Conservation (phyloP, 2,329 filamentous ascomycete genomes). For the Nannizziopsis barbatae region DNA sequence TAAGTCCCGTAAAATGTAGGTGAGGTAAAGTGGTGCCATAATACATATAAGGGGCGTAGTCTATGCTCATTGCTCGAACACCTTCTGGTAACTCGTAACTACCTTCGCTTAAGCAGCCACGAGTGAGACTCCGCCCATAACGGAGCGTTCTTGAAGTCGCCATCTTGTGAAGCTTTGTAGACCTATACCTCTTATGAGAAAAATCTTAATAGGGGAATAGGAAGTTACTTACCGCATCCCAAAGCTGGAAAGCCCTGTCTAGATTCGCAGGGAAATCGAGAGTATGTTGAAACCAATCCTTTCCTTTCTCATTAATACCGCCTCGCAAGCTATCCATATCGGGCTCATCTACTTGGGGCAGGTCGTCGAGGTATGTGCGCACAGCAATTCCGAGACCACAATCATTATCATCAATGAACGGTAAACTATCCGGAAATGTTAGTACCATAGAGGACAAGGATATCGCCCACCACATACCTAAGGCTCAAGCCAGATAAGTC, state of each 20-base stretch:
- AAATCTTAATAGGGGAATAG: not conserved
- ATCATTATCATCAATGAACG: conserved; percentile 37
- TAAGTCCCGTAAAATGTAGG: too few relatives aligned
- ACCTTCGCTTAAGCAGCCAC: conserved; percentile 42
- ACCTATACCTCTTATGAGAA: conserved; percentile 33
- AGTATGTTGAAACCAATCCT: conserved; percentile 51
- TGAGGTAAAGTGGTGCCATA: too few relatives aligned
- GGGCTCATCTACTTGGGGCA: conserved; percentile 48
- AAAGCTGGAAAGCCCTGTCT: conserved; percentile 50
- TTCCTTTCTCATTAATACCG: conserved; percentile 43
- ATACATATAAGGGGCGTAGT: too few relatives aligned
- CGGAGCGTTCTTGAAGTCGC: conserved; percentile 40
- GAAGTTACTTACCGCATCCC: conserved; percentile 48
- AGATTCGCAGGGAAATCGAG: conserved; percentile 49
- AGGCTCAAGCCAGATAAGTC: conserved; percentile 60
- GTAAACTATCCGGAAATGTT: conserved; percentile 23
- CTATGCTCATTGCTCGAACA: too few relatives aligned
- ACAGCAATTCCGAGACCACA: conserved; percentile 40
- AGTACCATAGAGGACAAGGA: not conserved
- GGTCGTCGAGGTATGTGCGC: conserved; percentile 39
- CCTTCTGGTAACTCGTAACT: too few relatives aligned
- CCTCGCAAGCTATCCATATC: conserved; percentile 40
- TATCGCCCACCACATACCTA: conserved; percentile 35
- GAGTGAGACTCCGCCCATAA: conserved; percentile 49
- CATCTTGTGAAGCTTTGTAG: conserved; percentile 47